phyloP scores from a whole-genome alignment of 176 grass and related monocot genomes.

The Musa beccarii region DNA sequence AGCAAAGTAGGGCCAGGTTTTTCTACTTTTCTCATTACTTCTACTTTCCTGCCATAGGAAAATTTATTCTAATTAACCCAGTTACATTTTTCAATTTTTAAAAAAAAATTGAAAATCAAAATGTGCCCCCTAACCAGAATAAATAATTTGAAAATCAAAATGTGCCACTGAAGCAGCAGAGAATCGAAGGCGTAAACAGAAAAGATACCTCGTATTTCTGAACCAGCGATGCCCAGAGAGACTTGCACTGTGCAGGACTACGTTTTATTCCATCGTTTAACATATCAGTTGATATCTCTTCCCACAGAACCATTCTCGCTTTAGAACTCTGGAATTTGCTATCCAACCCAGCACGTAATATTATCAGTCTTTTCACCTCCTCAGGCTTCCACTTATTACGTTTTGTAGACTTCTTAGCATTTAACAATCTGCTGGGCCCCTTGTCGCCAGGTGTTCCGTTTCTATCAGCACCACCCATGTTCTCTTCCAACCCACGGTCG shows the following conservation, averaged over 20 bases:
- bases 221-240: constrained; percentile 84
- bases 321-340: constrained; percentile 72
- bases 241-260: constrained; percentile 79
- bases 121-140: too few species aligned
- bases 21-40: constrained; percentile 52
- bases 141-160: too few species aligned
- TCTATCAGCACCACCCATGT: constrained; percentile 12
- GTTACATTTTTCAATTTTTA: too few species aligned
- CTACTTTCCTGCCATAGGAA: constrained; percentile 54
- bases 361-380: constrained; percentile 75
- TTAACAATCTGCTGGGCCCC: constrained; percentile 5
- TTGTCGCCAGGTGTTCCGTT: background rate
- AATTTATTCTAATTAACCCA: background rate
- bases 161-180: too few species aligned
- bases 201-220: constrained; percentile 86
- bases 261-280: constrained; percentile 59
- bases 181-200: constrained; percentile 5
- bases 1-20: constrained; percentile 62
- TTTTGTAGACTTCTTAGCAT: constrained; percentile 36
- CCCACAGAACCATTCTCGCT: constrained; percentile 94
- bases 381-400: constrained; percentile 94
- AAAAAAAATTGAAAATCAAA: too few species aligned
- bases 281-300: constrained; percentile 66
- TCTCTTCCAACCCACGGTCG: constrained; percentile 27
- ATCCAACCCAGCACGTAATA: constrained; percentile 61